Conservation (phyloP, 345 rosid species). For the Adansonia digitata region DNA sequence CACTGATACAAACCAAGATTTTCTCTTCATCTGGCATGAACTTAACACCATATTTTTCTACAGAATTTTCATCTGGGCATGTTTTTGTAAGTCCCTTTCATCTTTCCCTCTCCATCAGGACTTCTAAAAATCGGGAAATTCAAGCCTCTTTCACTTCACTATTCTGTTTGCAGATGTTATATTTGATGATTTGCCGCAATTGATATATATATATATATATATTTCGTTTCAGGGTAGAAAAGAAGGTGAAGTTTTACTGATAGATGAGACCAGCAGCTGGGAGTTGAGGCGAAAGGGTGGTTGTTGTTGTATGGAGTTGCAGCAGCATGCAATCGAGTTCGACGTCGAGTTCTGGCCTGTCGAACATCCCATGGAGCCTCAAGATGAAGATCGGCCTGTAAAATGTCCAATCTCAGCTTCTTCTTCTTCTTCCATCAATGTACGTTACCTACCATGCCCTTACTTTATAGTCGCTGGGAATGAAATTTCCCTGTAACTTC, state of each 20-base stretch:
- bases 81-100: conserved; percentile 26
- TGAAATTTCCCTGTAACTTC: background rate
- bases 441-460: no score
- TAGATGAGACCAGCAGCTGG: conserved; percentile 17
- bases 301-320: conserved; percentile 34
- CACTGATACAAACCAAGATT: background rate
- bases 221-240: conserved; percentile 22
- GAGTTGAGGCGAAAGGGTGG: conserved; percentile 2
- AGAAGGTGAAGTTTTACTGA: conserved; percentile 18
- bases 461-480: no score
- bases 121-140: background rate
- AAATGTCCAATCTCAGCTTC: conserved; percentile 69
- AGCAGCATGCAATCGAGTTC: conserved; percentile 24
- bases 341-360: conserved; percentile 77
- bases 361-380: conserved; percentile 85
- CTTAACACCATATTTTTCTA: conserved; percentile 24
- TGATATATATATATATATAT: no score
- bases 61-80: conserved; percentile 35
- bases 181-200: no score
- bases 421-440: conserved; percentile 47
- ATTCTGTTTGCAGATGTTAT: no score
- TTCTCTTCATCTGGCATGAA: conserved; percentile 2
- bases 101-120: background rate
- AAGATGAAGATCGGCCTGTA: conserved; percentile 83
- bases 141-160: conserved; percentile 9